phyloP scores from a whole-genome alignment of 257 asterid genomes.

The Verbascum thapsus region DNA sequence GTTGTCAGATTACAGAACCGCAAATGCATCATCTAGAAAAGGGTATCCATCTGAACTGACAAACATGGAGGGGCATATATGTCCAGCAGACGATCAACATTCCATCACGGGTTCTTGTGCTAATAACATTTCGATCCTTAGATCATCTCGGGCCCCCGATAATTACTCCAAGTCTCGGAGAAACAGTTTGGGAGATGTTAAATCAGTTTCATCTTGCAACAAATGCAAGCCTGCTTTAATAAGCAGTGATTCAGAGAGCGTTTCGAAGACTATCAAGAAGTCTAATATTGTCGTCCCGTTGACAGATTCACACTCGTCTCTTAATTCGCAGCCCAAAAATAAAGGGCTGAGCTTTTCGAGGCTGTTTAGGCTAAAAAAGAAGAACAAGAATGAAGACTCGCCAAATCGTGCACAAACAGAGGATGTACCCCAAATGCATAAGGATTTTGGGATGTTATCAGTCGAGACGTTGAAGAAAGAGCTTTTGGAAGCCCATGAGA shows the following conservation, averaged over 20 bases:
- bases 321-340: constrained; percentile 50
- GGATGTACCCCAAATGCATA: constrained; percentile 42
- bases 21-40: constrained; percentile 47
- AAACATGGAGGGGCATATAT: constrained; percentile 41
- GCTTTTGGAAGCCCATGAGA: constrained; percentile 51
- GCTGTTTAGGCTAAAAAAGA: constrained; percentile 68
- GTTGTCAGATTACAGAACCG: constrained; percentile 43
- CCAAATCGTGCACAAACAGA: constrained; percentile 45
- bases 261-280: constrained; percentile 42
- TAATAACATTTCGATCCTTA: constrained; percentile 32
- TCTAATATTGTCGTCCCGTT: constrained; percentile 50
- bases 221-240: constrained; percentile 50
- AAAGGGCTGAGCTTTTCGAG: constrained; percentile 58
- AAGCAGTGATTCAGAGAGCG: constrained; percentile 38
- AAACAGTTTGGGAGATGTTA: constrained; percentile 55
- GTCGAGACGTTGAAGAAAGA: constrained; percentile 55
- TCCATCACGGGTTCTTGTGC: constrained; percentile 49
- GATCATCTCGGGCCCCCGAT: constrained; percentile 48
- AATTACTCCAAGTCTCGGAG: constrained; percentile 50
- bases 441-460: constrained; percentile 38
- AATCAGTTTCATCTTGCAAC: constrained; percentile 53
- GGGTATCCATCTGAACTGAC: constrained; percentile 34
- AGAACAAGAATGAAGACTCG: constrained; percentile 51
- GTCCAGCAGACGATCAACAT: constrained; percentile 51
- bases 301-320: constrained; percentile 56